Base-by-base conservation (phyloP, 2,329 filamentous ascomycete genomes). In the Botrytis sinoallii region DNA sequence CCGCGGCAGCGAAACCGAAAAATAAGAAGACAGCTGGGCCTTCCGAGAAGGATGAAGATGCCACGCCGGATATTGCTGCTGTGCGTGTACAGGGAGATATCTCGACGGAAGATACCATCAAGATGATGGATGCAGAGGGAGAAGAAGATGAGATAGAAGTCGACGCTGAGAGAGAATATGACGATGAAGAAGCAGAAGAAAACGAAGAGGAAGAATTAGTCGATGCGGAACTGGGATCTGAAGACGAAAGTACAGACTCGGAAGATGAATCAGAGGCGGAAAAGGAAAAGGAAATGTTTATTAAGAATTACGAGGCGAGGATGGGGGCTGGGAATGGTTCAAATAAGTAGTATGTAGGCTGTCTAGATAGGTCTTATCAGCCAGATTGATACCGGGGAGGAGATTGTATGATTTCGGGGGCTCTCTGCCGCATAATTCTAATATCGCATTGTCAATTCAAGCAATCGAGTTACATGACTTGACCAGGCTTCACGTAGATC, bases 251-350 rank as follows among this genome's bases (percentile, higher is more conserved):
- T 22, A 72, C 71, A 35, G 63, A 22, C 6, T 72, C 71, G 12
- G 71, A 72, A 29, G 71, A 72, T 60, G 71, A 72, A 22, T 72
- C 71, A 0, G 71, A 72, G 35, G 71, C 71, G n/a, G 71, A 72
- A 55, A 72, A 63, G 42, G 71, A 72, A 72, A 72, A 69, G 55
- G 64, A 69, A 29, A 72, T 69, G 71, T 72, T 72, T 35, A 72
- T 68, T 25, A 72, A 69, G 40, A 69, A 69, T 35, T 72, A 72
- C 14, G 64, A 72, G 52, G 71, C 63, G 14, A 57, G 40, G 16
- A 69, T 44, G n/a, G 40, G 29, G 29, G 38, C 52, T 8, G 64
- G 7, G 52, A 9, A 48, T 55, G 29, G 38, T 32, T 44, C 35
- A 16, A 57, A 14, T 57, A 20, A 57, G 22, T n/a, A 57, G 12